Evolutionary conservation across 345 rosid species (phyloP).

Genomic region (Acer negundo): DNA sequence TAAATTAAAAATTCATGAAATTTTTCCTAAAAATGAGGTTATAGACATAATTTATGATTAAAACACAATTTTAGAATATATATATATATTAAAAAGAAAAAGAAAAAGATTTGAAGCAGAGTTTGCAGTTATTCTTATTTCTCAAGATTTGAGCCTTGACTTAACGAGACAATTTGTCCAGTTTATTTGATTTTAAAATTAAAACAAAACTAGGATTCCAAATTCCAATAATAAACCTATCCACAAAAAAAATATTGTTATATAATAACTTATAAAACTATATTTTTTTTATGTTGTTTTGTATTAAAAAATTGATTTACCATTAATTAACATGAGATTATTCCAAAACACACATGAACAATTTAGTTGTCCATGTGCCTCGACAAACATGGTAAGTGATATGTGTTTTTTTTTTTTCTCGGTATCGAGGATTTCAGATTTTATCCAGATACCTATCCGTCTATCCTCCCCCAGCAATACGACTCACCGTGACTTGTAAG

Average conservation of each 20-base stretch:
- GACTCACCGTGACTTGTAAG: too few species aligned
- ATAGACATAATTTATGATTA: background rate
- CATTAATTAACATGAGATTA: background rate
- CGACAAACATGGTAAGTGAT: background rate
- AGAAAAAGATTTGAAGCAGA: background rate
- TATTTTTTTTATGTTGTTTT: background rate
- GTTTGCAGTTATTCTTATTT: background rate
- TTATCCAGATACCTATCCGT: too few species aligned
- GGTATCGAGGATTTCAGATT: too few species aligned
- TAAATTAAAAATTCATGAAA: background rate
- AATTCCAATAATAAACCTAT: background rate
- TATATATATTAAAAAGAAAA: too few species aligned
- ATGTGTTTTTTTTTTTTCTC: too few species aligned
- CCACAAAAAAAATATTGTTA: background rate
- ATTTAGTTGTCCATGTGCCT: constrained; percentile 10
- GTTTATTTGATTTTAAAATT: background rate
- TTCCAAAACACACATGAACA: constrained; percentile 1
- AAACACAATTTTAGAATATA: too few species aligned
- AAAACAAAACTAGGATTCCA: background rate
- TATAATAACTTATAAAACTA: background rate
- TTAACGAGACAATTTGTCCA: background rate
- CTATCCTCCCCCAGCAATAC: too few species aligned
- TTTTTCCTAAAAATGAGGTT: background rate
- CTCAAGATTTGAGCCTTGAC: constrained; percentile 12
- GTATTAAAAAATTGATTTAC: background rate